Evolutionary conservation across 805 yeast genomes (phyloP), one percentile per base, ranked within the genome.

Genomic region (Yamadazyma takamatsuzukensis): DNA sequence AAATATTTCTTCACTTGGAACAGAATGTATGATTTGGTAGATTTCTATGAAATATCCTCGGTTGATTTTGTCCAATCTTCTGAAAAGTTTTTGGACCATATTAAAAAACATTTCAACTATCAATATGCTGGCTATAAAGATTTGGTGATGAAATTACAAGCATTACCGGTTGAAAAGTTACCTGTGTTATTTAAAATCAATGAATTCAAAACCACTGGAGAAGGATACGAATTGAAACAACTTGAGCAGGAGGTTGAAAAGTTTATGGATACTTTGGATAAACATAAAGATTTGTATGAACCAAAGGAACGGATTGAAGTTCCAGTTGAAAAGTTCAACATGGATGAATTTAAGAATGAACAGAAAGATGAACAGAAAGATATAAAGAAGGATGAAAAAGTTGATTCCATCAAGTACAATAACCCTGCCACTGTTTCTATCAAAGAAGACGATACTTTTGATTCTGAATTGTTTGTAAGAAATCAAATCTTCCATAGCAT

Each of bases 271-370:
- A 32, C 32, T 6, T 25, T 39, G n/a, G 14, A 30, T 4, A 23
- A 29, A 15, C 24, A 34, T 16, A 39, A 32, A 24, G 39, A 31
- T 14, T 26, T 28, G 13, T 29, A 15, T 21, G 35, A 25, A n/a
- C 21, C 27, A 19, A 42, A 32, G 23, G 21, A 25, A 16, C 30
- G 38, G 16, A 29, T 32, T 18, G 34, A 39, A 17, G 42, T 36
- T 15, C 45, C 43, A 10, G 33, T 40, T 18, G 40, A 41, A 18
- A 47, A 44, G 15, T 53, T 53, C 32, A 45, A 47, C 34, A 43
- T 53, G 19, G 27, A 39, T 16, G 53, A 48, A 8, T 50, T 49
- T 28, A 40, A 34, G 16, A 37, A 25, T 16, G 29, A 6, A n/a
- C 15, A 29, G 21, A 13, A 19, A 19, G 15, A 15, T 13, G 11